These are phyloP conservation scores for Platanthera zijinensis DNA, from an alignment of 106 monocot species.

Conservation along the genomic window DNA sequence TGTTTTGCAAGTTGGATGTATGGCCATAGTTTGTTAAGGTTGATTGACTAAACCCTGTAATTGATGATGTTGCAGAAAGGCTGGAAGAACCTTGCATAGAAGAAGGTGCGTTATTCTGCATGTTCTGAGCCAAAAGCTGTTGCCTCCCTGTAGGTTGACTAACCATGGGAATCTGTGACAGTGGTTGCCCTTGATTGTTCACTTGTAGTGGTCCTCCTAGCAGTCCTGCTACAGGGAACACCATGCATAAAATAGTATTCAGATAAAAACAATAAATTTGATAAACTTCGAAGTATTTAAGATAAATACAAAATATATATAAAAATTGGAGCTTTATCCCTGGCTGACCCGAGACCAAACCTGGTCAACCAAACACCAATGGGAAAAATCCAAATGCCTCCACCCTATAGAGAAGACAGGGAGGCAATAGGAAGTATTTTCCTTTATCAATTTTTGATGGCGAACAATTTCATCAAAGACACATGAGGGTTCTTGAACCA, in stretches of 20 bases:
- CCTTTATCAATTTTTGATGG: not conserved
- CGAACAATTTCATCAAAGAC: not conserved
- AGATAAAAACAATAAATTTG: not conserved
- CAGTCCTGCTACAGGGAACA: constrained; percentile 23
- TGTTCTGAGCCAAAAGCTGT: constrained; percentile 31
- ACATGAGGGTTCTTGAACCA: not conserved
- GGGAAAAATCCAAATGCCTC: too few relatives aligned
- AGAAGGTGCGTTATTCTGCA: constrained; percentile 49
- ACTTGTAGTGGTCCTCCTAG: constrained; percentile 30
- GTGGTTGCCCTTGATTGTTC: constrained; percentile 35
- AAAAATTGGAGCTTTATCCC: not conserved
- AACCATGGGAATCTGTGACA: constrained; percentile 10
- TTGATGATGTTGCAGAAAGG: constrained; percentile 30
- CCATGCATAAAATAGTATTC: not conserved
- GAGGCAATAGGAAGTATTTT: not conserved
- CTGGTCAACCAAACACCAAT: too few relatives aligned
- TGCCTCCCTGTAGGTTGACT: constrained; percentile 14
- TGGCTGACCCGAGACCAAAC: not conserved
- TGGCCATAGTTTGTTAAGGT: constrained; percentile 34
- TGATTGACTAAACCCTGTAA: constrained; percentile 49
- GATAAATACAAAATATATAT: not conserved
- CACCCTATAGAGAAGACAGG: too few relatives aligned
- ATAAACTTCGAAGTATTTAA: not conserved
- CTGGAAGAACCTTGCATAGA: constrained; percentile 31
- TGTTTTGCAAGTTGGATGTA: constrained; percentile 46